A percentile compares a stretch with the other conserved stretches of the same genome.
Conservation (phyloP, 129 eudicot species). For the Dittrichia graveolens region DNA sequence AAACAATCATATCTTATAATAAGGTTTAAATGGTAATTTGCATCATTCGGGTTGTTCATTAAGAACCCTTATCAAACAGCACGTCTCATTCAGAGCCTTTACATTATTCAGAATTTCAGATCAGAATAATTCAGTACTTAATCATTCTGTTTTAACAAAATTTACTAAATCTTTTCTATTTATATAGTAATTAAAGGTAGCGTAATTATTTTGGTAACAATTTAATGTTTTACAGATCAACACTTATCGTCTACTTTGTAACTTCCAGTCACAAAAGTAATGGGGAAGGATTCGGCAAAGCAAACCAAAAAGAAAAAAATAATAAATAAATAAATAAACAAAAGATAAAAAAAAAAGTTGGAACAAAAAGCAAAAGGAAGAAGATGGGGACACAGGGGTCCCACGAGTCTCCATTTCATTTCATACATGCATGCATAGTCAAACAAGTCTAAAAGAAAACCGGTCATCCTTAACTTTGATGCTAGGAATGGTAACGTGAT, state of each 20-base stretch:
- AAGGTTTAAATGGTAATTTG: too few relatives aligned
- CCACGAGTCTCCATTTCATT: conserved; percentile 14
- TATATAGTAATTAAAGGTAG: too few relatives aligned
- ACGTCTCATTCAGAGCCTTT: too few relatives aligned
- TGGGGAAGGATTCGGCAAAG: conserved; percentile 22
- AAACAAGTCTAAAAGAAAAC: conserved; percentile 21
- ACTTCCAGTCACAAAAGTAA: conserved; percentile 14
- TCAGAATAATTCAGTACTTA: too few relatives aligned
- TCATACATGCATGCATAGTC: conserved; percentile 33
- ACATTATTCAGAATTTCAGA: too few relatives aligned
- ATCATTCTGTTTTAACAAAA: too few relatives aligned
- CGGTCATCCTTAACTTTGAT: conserved; percentile 11
- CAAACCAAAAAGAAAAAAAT: too few relatives aligned
- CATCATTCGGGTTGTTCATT: too few relatives aligned
- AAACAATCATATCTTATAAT: too few relatives aligned
- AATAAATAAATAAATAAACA: not conserved
- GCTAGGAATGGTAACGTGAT: too few relatives aligned
- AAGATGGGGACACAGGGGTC: not conserved
- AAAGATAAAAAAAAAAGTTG: not conserved
- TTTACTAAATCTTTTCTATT: too few relatives aligned
- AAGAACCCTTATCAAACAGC: too few relatives aligned
- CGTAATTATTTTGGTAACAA: not conserved
- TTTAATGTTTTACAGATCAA: not conserved
- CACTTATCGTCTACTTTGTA: not conserved
- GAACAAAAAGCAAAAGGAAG: conserved; percentile 28